phyloP scores from a whole-genome alignment of 495 filamentous ascomycete species.

The Halenospora varia region DNA sequence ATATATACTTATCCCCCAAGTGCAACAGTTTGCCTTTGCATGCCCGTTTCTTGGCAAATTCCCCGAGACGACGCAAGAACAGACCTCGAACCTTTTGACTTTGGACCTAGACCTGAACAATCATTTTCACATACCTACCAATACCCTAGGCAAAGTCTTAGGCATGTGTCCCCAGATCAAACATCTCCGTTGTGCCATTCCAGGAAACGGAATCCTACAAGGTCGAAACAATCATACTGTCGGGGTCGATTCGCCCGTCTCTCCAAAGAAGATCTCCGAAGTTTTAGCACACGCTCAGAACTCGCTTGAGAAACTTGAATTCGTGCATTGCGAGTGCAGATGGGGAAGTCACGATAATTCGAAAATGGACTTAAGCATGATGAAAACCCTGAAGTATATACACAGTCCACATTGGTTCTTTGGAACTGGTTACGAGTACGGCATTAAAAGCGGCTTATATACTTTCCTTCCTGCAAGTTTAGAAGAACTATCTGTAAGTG shows the following conservation, averaged over 20 bases:
- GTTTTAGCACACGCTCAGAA: background rate
- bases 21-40: background rate
- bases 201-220: background rate
- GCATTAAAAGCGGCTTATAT: background rate
- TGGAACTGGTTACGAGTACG: background rate
- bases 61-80: background rate
- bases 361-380: background rate
- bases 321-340: background rate
- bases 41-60: background rate
- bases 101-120: background rate
- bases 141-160: background rate
- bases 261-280: background rate
- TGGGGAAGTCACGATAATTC: background rate
- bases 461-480: background rate
- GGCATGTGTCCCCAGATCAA: background rate
- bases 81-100: background rate
- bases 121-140: background rate
- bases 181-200: background rate
- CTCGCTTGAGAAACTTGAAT: background rate
- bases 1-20: background rate
- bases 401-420: background rate
- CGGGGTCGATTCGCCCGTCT: background rate
- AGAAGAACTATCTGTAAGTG: background rate
- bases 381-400: background rate
- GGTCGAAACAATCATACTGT: background rate